Evolutionary conservation across 163 green algal species (phyloP).

Genomic region (Trebouxiophyceae sp.): DNA sequence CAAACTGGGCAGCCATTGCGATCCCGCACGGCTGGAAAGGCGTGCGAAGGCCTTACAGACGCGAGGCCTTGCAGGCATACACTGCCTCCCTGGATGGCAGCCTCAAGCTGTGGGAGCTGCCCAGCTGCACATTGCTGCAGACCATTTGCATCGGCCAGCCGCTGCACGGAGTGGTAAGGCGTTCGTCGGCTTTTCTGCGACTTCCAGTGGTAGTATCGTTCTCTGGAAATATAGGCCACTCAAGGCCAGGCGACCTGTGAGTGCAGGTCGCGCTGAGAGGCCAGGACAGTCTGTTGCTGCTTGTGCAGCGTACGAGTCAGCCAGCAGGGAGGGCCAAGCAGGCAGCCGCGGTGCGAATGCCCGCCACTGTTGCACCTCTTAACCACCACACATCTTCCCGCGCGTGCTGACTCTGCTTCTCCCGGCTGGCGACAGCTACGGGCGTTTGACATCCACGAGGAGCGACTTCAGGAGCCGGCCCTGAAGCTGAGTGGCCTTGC

Average conservation of each 20-base stretch:
- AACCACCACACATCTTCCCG: too few relatives aligned
- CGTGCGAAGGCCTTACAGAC: too few relatives aligned
- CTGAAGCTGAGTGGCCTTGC: neutral
- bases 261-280: too few relatives aligned
- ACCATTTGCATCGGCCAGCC: neutral
- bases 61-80: conserved; percentile 55
- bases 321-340: too few relatives aligned
- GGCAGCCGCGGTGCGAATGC: too few relatives aligned
- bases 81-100: conserved; percentile 51
- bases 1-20: too few relatives aligned
- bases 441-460: neutral
- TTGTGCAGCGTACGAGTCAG: too few relatives aligned
- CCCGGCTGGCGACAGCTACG: neutral
- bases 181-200: neutral
- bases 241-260: neutral
- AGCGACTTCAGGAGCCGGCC: neutral
- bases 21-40: too few relatives aligned
- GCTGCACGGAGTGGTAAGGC: neutral
- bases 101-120: conserved; percentile 55
- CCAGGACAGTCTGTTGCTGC: too few relatives aligned
- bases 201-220: neutral
- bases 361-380: too few relatives aligned
- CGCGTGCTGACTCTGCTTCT: neutral
- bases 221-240: neutral
- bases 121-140: neutral